Conservation (phyloP, 305 asterid species). For the Solanum hybrid region DNA sequence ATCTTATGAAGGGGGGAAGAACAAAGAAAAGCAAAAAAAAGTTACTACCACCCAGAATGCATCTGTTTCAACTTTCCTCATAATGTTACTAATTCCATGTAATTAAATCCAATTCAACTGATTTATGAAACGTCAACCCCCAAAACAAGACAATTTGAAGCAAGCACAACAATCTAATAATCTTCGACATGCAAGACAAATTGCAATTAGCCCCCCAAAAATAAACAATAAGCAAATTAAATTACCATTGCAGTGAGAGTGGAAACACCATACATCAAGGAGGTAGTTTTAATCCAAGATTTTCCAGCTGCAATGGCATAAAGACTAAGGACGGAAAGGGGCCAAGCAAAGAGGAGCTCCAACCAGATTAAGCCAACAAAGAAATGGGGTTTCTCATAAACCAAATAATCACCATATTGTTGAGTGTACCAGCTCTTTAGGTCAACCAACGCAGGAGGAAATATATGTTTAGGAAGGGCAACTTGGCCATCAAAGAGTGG, state of each 20-base stretch:
- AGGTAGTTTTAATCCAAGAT: slow-evolving; percentile 75
- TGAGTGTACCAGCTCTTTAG: no score
- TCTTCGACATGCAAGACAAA: background rate
- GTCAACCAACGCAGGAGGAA: no score
- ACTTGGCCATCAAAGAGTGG: no score
- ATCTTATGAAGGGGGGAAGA: background rate
- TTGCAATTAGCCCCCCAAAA: background rate
- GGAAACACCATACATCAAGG: slow-evolving; percentile 76
- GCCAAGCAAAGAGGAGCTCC: slow-evolving; percentile 84
- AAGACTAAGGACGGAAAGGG: slow-evolving; percentile 51
- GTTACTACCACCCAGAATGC: background rate
- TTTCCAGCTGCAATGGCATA: slow-evolving; percentile 57
- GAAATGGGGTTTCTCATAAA: no score
- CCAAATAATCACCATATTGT: no score
- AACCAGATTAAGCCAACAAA: slow-evolving; percentile 31
- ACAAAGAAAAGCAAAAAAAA: background rate
- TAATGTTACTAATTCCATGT: background rate
- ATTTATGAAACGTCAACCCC: background rate
- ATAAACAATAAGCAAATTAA: background rate
- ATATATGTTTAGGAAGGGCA: no score
- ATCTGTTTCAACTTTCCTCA: background rate
- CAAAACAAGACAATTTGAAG: background rate
- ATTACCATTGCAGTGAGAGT: slow-evolving; percentile 58
- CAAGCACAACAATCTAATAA: background rate
- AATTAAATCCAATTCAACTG: background rate